Evolutionary conservation across 2,329 filamentous ascomycete genomes (phyloP).

Genomic region (Rachicladosporium sp.): DNA sequence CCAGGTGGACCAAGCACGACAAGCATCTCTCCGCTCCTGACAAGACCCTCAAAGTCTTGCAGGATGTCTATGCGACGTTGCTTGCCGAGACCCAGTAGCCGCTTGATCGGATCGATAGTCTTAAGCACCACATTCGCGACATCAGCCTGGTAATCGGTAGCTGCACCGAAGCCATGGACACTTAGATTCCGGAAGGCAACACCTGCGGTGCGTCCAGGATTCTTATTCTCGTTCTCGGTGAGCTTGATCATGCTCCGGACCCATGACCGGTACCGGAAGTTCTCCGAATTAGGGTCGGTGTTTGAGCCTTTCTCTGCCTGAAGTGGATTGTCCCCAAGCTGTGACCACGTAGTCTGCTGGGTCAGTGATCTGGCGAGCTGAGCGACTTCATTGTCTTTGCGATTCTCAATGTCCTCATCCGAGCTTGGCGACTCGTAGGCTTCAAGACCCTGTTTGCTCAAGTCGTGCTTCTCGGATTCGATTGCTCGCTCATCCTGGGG

Average conservation of each 20-base stretch:
- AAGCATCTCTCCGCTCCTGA: conserved; percentile 61
- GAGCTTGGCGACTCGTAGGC: conserved; percentile 10
- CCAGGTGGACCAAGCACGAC: conserved; percentile 62
- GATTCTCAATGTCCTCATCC: conserved; percentile 11
- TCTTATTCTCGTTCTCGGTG: conserved; percentile 29
- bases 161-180: conserved; percentile 37
- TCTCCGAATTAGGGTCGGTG: conserved; percentile 33
- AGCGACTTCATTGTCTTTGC: conserved; percentile 25
- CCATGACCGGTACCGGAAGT: conserved; percentile 38
- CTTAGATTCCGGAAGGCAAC: conserved; percentile 35
- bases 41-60: conserved; percentile 53
- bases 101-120: conserved; percentile 26
- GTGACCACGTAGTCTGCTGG: conserved; percentile 25
- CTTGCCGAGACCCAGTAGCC: conserved; percentile 16
- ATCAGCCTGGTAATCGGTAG: conserved; percentile 40
- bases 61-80: conserved; percentile 43
- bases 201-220: conserved; percentile 33
- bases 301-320: conserved; percentile 28
- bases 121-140: conserved; percentile 37
- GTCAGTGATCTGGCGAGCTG: conserved; percentile 32
- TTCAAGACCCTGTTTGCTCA: conserved; percentile 16
- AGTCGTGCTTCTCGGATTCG: conserved; percentile 3
- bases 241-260: conserved; percentile 38
- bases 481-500: conserved; percentile 6
- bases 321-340: conserved; percentile 27